Conservation (phyloP, 768 basidiomycete species). For the Mycena kentingensis region DNA sequence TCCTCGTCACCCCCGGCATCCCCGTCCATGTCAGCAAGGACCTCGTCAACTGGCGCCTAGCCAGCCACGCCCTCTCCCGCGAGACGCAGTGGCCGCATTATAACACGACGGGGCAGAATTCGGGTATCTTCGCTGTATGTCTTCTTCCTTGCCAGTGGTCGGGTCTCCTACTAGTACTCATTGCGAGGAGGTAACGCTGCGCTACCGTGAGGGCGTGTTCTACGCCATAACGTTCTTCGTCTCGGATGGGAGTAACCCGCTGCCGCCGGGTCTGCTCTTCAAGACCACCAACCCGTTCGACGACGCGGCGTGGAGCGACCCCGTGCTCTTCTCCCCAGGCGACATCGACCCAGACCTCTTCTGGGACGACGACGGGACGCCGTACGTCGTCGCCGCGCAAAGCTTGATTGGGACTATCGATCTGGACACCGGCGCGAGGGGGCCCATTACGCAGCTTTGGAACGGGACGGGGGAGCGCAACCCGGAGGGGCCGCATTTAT, state of each 20-base stretch:
- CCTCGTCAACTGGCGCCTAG: conserved; percentile 28
- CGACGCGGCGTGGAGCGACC: conserved; percentile 16
- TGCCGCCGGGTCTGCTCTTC: conserved; percentile 15
- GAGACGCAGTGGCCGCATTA: conserved; percentile 16
- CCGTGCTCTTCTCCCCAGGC: conserved; percentile 7
- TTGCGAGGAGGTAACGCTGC: conserved; percentile 14
- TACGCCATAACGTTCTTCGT: conserved; percentile 19
- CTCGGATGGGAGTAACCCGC: conserved; percentile 12
- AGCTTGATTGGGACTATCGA: conserved; percentile 25
- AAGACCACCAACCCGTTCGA: conserved; percentile 16
- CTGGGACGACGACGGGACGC: conserved; percentile 16
- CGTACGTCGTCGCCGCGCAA: conserved; percentile 27
- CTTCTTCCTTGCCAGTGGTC: too few relatives aligned
- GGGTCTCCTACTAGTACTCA: too few relatives aligned
- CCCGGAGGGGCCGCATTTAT: conserved; percentile 18
- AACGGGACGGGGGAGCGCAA: conserved; percentile 11
- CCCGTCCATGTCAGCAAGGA: conserved; percentile 29
- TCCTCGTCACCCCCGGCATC: conserved; percentile 30
- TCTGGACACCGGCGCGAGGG: conserved; percentile 19
- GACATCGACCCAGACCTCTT: conserved; percentile 20
- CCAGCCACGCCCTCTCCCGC: conserved; percentile 19
- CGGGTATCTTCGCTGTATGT: conserved; percentile 19
- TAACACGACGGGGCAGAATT: conserved; percentile 16
- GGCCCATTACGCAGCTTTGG: conserved; percentile 10
- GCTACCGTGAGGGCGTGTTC: conserved; percentile 14